A percentile compares a stretch with the other conserved stretches of the same genome.
phyloP scores from a whole-genome alignment of 2,329 filamentous ascomycete species.

The Emmonsiellopsis sp. region DNA sequence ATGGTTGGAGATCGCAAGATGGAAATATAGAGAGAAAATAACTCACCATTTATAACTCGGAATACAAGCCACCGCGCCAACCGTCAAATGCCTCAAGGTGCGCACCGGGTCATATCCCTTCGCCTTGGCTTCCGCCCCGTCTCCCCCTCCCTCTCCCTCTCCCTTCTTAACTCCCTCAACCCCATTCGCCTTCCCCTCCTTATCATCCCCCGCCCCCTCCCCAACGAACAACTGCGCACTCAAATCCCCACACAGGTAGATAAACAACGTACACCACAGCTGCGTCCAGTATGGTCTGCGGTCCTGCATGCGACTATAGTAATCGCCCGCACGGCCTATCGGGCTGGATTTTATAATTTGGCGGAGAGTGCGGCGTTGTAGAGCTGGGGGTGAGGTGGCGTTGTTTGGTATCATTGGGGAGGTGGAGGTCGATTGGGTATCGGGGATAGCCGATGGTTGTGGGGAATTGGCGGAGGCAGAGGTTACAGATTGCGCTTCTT shows the following conservation, averaged over 20 bases:
- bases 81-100: slow-evolving; percentile 61
- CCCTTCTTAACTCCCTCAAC: slow-evolving; percentile 11
- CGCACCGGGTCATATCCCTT: slow-evolving; percentile 54
- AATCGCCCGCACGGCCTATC: slow-evolving; percentile 25
- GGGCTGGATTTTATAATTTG: slow-evolving; percentile 22
- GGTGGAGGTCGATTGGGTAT: background rate
- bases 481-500: background rate
- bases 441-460: background rate
- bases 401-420: slow-evolving; percentile 2
- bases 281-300: slow-evolving; percentile 71
- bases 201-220: background rate
- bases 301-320: slow-evolving; percentile 62
- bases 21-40: background rate
- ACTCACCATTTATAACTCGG: slow-evolving; percentile 73
- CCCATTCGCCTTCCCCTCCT: background rate
- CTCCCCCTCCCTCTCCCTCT: slow-evolving; percentile 19
- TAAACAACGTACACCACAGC: slow-evolving; percentile 61
- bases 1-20: background rate
- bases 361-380: slow-evolving; percentile 17
- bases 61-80: slow-evolving; percentile 64
- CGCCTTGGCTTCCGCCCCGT: slow-evolving; percentile 35
- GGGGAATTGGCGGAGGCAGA: background rate
- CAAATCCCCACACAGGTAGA: slow-evolving; percentile 70
- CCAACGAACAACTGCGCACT: slow-evolving; percentile 60
- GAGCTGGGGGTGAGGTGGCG: slow-evolving; percentile 10